These are phyloP conservation scores for Xylaria sp. DNA, from an alignment of 2,329 filamentous ascomycete species.

Conservation along the genomic window DNA sequence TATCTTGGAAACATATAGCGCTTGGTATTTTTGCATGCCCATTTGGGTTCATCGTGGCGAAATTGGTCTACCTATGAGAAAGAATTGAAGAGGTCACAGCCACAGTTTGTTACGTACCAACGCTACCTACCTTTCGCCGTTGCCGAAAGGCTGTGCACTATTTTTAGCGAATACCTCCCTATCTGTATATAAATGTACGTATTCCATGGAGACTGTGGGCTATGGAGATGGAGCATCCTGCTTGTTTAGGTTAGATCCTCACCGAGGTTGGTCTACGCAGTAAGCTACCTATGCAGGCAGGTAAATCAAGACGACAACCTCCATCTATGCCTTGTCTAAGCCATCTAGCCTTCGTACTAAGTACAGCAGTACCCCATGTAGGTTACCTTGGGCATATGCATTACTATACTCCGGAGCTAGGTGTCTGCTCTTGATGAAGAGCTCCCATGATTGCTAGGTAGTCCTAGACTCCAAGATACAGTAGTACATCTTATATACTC, in stretches of 20 bases:
- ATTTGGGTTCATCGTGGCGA: background rate
- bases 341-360: constrained; percentile 13
- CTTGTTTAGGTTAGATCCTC: background rate
- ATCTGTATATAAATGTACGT: too few relatives aligned
- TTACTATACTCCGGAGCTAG: background rate
- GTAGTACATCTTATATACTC: too few relatives aligned
- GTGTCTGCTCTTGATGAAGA: background rate
- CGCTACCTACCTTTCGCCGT: background rate
- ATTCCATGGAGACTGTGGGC: constrained; percentile 15
- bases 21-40: too few relatives aligned
- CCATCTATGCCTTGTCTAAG: constrained; percentile 16
- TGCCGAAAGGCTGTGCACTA: constrained; percentile 11
- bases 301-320: constrained; percentile 7
- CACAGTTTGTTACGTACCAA: constrained; percentile 8
- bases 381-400: too few relatives aligned
- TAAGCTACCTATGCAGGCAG: background rate
- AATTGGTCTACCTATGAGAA: background rate
- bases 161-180: constrained; percentile 27
- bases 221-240: background rate
- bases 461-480: too few relatives aligned
- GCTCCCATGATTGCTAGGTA: background rate
- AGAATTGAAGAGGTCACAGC: background rate
- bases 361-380: background rate
- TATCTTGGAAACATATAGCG: too few relatives aligned
- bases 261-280: too few relatives aligned